These are phyloP conservation scores for Scutellaria baicalensis DNA, from an alignment of 257 asterid species.

Conservation along the genomic window DNA sequence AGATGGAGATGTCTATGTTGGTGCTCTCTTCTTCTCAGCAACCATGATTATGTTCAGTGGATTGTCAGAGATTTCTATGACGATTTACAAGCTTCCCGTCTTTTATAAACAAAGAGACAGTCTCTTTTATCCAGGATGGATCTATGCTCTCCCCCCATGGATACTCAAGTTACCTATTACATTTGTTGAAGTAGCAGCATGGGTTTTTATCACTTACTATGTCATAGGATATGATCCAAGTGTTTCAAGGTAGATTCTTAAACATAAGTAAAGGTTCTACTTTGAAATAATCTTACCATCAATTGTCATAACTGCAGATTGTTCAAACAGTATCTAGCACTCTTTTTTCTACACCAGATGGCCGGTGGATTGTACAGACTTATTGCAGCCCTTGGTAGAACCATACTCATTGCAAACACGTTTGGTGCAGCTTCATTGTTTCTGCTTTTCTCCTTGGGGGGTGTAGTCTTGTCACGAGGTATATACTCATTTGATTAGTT, in stretches of 20 bases:
- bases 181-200: slow-evolving; percentile 25
- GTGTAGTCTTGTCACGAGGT: slow-evolving; percentile 54
- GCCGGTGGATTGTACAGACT: slow-evolving; percentile 42
- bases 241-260: slow-evolving; percentile 19
- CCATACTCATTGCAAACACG: slow-evolving; percentile 39
- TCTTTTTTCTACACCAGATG: slow-evolving; percentile 34
- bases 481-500: neutral
- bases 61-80: slow-evolving; percentile 27
- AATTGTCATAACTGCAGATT: slow-evolving; percentile 24
- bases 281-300: neutral
- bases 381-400: slow-evolving; percentile 44
- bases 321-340: slow-evolving; percentile 38
- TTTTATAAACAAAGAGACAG: slow-evolving; percentile 47
- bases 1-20: slow-evolving; percentile 25
- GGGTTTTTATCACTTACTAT: slow-evolving; percentile 36
- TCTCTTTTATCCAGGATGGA: slow-evolving; percentile 43
- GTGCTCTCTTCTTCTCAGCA: slow-evolving; percentile 20
- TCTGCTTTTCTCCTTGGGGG: slow-evolving; percentile 29
- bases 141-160: slow-evolving; percentile 35
- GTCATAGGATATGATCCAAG: slow-evolving; percentile 41
- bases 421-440: slow-evolving; percentile 35
- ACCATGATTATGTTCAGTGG: slow-evolving; percentile 30
- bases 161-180: slow-evolving; percentile 35
- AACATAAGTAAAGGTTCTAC: neutral
- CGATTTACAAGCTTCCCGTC: slow-evolving; percentile 38